Base-by-base conservation (phyloP, 1,284 basidiomycete species). In the Schizophyllum amplum region DNA sequence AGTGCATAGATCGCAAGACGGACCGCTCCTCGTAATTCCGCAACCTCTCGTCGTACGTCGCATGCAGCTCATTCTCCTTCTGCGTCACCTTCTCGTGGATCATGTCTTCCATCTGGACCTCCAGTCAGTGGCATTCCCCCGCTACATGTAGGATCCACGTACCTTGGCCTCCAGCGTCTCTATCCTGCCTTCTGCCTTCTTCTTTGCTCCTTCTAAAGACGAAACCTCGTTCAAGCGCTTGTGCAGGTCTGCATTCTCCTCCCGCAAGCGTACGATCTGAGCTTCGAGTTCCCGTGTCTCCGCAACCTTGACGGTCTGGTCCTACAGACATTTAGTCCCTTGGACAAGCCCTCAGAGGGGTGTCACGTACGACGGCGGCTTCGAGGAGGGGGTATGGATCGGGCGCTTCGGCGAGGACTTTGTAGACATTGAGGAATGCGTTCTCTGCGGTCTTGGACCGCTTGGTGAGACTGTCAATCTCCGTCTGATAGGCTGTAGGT, bases 361-460 rank as follows among this genome's bases (percentile, higher is more conserved):
- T n/a, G 17, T 6, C 20, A 73, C 87, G 55, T 67, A 92, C 91
- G 23, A 98, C 88, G 4, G 94, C 93, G 27, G 87, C 90, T 67
- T 99, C 95, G 15, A 99, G 83, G 4, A 98, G 77, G 4, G 96
- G 96, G 68, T 94, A 97, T 17, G 96, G 97, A 71, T 99, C 96
- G 0, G 95, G 94, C 5, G 92, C 94, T 66, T 96, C 93, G 0
- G 92, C 91, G 3, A 99, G 72, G 21, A 95, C 83, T 70, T 97
- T 97, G 79, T 97, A 97, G 13, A 95, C 86, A 64, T 87, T 91
- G 26, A 98, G 76, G 71, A 99, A 97, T 0, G 94, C 91, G 65
- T 90, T 95, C 75, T 98, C 96, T 1, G 94, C 89, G 17, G 81
- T 73, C 68, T 97, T 98, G 26, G 88, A 91, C 5, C 96, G 86